These are phyloP conservation scores for Venturia carpophila DNA, from an alignment of 2,329 filamentous ascomycete species.

Conservation along the genomic window DNA sequence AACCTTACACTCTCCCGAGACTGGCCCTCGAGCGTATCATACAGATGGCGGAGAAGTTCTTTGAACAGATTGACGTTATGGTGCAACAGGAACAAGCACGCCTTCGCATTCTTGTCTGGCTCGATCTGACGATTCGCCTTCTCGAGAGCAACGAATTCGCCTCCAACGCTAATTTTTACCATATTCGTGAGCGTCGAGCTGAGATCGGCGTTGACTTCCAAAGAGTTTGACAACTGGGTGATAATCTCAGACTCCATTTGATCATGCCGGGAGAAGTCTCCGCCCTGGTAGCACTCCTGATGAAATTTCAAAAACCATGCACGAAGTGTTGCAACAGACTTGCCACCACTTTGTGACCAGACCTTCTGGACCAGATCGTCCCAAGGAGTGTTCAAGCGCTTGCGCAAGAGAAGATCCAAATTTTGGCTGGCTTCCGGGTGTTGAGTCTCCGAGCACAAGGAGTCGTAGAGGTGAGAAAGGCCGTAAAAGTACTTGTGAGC, in stretches of 20 bases:
- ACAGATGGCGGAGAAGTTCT: conserved; percentile 60
- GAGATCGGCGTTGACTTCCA: conserved; percentile 57
- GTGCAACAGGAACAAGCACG: conserved; percentile 57
- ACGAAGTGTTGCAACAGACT: conserved; percentile 47
- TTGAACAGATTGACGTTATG: conserved; percentile 74
- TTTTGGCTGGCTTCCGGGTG: conserved; percentile 69
- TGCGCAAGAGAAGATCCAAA: conserved; percentile 70
- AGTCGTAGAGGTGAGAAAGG: conserved; percentile 83
- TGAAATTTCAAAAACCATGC: conserved; percentile 83
- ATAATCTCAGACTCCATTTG: conserved; percentile 83
- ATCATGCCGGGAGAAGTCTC: conserved; percentile 63
- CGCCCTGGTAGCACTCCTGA: conserved; percentile 72
- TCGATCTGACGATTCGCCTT: conserved; percentile 29
- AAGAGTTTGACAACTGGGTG: conserved; percentile 63
- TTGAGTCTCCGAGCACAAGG: conserved; percentile 65
- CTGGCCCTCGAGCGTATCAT: conserved; percentile 58
- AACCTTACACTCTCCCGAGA: conserved; percentile 33
- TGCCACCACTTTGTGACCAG: conserved; percentile 46
- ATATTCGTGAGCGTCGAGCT: conserved; percentile 66
- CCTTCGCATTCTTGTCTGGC: conserved; percentile 21
- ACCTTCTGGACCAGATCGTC: conserved; percentile 10
- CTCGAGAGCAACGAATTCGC: conserved; percentile 62
- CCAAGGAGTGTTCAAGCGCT: conserved; percentile 39
- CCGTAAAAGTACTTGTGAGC: conserved; percentile 74
- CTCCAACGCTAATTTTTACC: conserved; percentile 76